Conservation (phyloP, 73 alveolate species). For the Uronychia setigera region DNA sequence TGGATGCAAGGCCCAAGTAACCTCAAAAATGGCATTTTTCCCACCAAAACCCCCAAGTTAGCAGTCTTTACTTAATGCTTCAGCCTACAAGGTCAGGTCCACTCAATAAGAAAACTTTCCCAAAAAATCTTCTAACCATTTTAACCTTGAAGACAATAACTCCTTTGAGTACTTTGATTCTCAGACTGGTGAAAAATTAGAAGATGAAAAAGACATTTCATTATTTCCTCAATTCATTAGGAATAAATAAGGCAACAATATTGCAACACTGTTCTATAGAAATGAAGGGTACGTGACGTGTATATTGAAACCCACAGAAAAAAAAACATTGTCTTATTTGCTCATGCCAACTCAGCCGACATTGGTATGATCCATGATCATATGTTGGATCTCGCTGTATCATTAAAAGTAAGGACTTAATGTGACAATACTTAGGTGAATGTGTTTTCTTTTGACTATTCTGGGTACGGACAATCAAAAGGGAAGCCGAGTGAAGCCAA, state of each 20-base stretch:
- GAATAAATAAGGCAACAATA: not conserved
- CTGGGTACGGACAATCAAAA: conserved; percentile 72
- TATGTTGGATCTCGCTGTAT: conserved; percentile 39
- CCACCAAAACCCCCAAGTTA: conserved; percentile 47
- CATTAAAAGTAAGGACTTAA: not conserved
- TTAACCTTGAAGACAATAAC: no score
- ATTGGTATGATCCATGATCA: conserved; percentile 63
- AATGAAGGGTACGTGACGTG: conserved; percentile 3
- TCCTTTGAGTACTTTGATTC: no score
- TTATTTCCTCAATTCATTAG: not conserved
- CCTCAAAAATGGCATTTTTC: conserved; percentile 33
- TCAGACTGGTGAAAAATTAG: not conserved
- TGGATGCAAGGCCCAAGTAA: conserved; percentile 30
- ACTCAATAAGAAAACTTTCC: no score
- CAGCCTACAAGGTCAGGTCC: no score
- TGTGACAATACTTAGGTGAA: conserved; percentile 26
- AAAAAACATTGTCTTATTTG: conserved; percentile 48
- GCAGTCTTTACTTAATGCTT: no score
- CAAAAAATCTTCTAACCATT: no score
- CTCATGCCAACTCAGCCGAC: conserved; percentile 78
- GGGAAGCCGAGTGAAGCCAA: conserved; percentile 69
- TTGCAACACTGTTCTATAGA: not conserved
- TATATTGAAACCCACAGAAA: conserved; percentile 11
- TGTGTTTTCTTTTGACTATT: conserved; percentile 61
- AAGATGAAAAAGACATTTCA: not conserved